A percentile compares a stretch with the other conserved stretches of the same genome.
phyloP scores from a whole-genome alignment of 2,329 filamentous ascomycete species.

The Phialemoniopsis sp. region DNA sequence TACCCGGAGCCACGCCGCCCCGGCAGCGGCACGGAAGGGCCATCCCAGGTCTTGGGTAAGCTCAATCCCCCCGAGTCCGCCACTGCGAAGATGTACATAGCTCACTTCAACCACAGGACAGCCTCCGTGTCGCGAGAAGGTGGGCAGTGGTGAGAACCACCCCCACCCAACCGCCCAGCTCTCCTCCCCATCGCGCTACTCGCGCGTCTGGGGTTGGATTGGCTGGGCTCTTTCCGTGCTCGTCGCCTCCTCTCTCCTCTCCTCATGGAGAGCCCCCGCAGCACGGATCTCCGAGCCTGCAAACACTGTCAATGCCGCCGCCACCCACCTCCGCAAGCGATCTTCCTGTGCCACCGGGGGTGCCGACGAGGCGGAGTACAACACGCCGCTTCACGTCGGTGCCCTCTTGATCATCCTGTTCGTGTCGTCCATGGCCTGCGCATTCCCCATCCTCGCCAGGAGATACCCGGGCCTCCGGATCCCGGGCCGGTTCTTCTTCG shows the following conservation, averaged over 20 bases:
- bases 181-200: constrained; percentile 19
- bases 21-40: constrained; percentile 5
- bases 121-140: constrained; percentile 11
- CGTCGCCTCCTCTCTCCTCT: constrained; percentile 15
- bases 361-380: constrained; percentile 36
- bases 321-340: constrained; percentile 7
- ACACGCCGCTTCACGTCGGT: constrained; percentile 52
- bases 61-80: neutral
- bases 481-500: constrained; percentile 50
- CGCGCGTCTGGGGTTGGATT: constrained; percentile 32
- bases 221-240: constrained; percentile 37
- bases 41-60: constrained; percentile 4
- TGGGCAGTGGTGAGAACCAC: constrained; percentile 10
- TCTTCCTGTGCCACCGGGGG: constrained; percentile 19
- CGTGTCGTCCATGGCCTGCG: constrained; percentile 43
- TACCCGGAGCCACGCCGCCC: constrained; percentile 8
- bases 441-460: constrained; percentile 50
- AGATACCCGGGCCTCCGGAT: constrained; percentile 49
- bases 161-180: constrained; percentile 13
- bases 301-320: constrained; percentile 1
- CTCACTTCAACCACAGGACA: too few relatives aligned
- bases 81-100: neutral
- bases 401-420: constrained; percentile 47
- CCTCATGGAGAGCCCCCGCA: constrained; percentile 2
- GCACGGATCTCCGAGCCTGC: constrained; percentile 3